A percentile compares a stretch with the other conserved stretches of the same genome.
These are phyloP conservation scores for Lichenothelia convexa DNA, from an alignment of 495 filamentous ascomycete genomes.

Conservation along the genomic window DNA sequence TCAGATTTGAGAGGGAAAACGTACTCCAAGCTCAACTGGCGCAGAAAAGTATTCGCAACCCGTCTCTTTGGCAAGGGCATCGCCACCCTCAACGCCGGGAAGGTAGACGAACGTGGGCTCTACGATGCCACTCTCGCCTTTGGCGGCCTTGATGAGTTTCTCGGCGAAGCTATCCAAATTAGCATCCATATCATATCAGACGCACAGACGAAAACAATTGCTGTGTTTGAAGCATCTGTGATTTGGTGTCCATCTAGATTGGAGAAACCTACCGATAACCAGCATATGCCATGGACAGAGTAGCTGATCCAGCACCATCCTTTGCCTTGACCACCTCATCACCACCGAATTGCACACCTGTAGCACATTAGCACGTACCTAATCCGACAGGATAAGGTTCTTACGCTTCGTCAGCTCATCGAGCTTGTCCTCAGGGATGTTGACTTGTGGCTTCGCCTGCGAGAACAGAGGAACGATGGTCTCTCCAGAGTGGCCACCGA, in stretches of 20 bases:
- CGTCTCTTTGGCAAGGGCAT: slow-evolving; percentile 59
- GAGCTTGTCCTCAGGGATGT: slow-evolving; percentile 72
- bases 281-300: slow-evolving; percentile 93
- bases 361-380: neutral
- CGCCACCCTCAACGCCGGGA: slow-evolving; percentile 71
- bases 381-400: slow-evolving; percentile 12
- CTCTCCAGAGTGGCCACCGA: slow-evolving; percentile 92
- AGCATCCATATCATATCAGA: no score
- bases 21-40: slow-evolving; percentile 84
- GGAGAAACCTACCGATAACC: slow-evolving; percentile 90
- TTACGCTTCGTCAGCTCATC: slow-evolving; percentile 70
- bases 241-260: no score
- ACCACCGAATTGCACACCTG: slow-evolving; percentile 89
- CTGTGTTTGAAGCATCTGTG: no score
- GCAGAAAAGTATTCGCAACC: slow-evolving; percentile 92
- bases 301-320: slow-evolving; percentile 86
- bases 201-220: no score
- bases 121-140: slow-evolving; percentile 77
- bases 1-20: slow-evolving; percentile 17
- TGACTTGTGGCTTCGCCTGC: slow-evolving; percentile 59
- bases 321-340: slow-evolving; percentile 98
- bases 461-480: slow-evolving; percentile 97
- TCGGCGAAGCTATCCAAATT: slow-evolving; percentile 60
- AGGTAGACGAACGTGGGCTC: slow-evolving; percentile 94
- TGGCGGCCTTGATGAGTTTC: slow-evolving; percentile 70